Evolutionary conservation across 805 yeast genomes (phyloP).

Genomic region (Candida manassasensis): DNA sequence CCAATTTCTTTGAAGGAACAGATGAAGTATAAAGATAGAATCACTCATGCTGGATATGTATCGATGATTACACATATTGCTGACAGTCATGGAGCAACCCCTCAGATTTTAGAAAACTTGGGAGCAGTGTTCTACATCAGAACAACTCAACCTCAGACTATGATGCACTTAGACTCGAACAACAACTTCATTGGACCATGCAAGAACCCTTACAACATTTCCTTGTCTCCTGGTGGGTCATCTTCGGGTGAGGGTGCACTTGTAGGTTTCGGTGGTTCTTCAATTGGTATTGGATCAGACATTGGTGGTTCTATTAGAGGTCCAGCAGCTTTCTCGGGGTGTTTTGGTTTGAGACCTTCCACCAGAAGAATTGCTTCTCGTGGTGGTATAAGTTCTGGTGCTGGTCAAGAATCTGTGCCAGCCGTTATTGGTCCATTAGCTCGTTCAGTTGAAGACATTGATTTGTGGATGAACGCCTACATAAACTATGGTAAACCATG

Average conservation of each 20-base stretch:
- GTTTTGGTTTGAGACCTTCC: conserved; percentile 41
- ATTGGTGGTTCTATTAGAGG: conserved; percentile 43
- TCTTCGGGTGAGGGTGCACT: conserved; percentile 43
- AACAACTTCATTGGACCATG: conserved; percentile 37
- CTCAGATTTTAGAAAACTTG: conserved; percentile 30
- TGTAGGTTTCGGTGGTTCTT: conserved; percentile 38
- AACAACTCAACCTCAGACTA: conserved; percentile 41
- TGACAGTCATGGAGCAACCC: conserved; percentile 25
- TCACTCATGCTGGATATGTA: conserved; percentile 39
- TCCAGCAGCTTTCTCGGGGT: conserved; percentile 41
- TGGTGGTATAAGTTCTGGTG: conserved; percentile 51
- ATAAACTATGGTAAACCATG: conserved; percentile 64
- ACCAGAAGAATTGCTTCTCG: conserved; percentile 27
- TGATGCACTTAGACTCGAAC: conserved; percentile 41
- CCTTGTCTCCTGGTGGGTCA: conserved; percentile 40
- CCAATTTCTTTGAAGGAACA: conserved; percentile 61
- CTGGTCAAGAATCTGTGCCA: conserved; percentile 62
- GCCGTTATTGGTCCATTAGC: conserved; percentile 70
- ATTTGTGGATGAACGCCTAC: conserved; percentile 59
- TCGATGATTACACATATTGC: conserved; percentile 28
- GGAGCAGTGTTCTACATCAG: conserved; percentile 43
- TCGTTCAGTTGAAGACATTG: conserved; percentile 60
- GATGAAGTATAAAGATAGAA: conserved; percentile 28
- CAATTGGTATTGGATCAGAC: conserved; percentile 39
- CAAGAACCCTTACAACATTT: conserved; percentile 35